Evolutionary conservation across 106 monocot species (phyloP), one percentile per base, ranked within the genome.

Genomic region (Vanilla planifolia): DNA sequence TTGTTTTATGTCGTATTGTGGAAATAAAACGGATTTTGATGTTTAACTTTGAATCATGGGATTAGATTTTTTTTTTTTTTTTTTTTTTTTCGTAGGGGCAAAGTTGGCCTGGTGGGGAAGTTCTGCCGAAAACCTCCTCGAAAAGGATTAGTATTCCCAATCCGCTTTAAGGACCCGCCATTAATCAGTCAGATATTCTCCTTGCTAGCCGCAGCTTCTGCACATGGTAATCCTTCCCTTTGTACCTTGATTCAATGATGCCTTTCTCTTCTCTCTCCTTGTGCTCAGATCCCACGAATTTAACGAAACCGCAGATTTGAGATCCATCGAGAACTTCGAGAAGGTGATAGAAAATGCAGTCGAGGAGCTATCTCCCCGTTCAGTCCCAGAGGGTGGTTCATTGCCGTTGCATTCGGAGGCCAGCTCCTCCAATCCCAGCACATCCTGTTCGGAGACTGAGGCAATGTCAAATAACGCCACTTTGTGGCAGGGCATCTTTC

Each of bases 401-500:
- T 33, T 28, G 21, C 43, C 33, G 15, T 73, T 69, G 20, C 72
- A 75, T 29, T 67, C 74, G 13, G 69, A 81, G 50, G 56, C 70
- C 2, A 37, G 57, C 43, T 72, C 72, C 20, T 72, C 81, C 1
- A 67, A 55, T 24, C 48, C 60, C 24, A 72, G 79, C 71, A 79
- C 73, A 4, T 66, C 79, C 2, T 70, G 27, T 41, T 20, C 39
- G 3, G 71, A 71, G 6, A 14, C 22, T 1, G 45, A 48, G 2
- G 25, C 21, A 16, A 14, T 16, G 19, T 7, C 46, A 3, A 22
- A n/a, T 55, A 51, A 10, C 8, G 36, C 24, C n/a, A 60, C 78
- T 4, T 51, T 67, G 35, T 82, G 81, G 90, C 21, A 32, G 57
- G 73, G 74, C 0, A 67, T 85, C 21, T 43, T 82, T 25, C 63